Percentiles rank a stretch among this genome's conserved stretches.
Evolutionary conservation across 441 rosid species (phyloP).

Genomic region (Macaranga tanarius): DNA sequence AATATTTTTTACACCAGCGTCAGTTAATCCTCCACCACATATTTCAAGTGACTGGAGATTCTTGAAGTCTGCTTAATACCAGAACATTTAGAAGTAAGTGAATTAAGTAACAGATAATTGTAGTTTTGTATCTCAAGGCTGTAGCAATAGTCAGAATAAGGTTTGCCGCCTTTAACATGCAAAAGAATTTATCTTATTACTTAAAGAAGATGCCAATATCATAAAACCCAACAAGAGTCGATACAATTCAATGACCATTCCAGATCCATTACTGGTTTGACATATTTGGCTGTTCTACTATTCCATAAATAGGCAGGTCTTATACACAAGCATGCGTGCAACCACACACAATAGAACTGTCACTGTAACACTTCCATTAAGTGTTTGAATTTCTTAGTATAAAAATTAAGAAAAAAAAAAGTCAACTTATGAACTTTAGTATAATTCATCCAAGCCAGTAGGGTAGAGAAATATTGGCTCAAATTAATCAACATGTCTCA

Average conservation of each 20-base stretch:
- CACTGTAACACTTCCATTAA: not conserved
- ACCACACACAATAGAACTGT: too few relatives aligned
- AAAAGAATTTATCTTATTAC: not conserved
- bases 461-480: not conserved
- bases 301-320: not conserved
- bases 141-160: not conserved
- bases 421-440: too few relatives aligned
- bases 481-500: not conserved
- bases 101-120: not conserved
- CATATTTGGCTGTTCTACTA: not conserved
- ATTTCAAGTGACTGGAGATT: slow-evolving; percentile 78
- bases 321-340: not conserved
- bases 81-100: not conserved
- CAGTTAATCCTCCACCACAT: slow-evolving; percentile 90
- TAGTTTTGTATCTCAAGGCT: not conserved
- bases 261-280: not conserved
- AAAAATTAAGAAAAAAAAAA: not conserved
- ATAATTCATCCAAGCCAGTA: not conserved
- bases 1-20: slow-evolving; percentile 82
- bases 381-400: not conserved
- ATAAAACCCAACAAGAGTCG: not conserved
- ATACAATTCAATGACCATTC: not conserved
- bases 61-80: slow-evolving; percentile 55
- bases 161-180: not conserved
- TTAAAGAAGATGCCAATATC: not conserved